Base-by-base conservation (phyloP, 176 grass and related monocot genomes). In the Elymus sibiricus region DNA sequence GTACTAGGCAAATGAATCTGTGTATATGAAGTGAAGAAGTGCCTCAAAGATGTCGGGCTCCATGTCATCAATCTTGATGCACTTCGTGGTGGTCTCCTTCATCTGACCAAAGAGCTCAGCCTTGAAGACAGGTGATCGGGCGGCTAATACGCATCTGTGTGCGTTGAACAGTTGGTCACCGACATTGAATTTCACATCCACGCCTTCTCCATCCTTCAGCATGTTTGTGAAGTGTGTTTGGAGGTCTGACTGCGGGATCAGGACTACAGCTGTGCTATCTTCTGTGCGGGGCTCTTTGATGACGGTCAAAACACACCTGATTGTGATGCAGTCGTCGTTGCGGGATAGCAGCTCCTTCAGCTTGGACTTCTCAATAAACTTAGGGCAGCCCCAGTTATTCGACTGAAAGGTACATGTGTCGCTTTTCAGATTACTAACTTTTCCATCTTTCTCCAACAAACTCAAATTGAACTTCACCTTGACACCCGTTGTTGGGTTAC, bases 401-500 rank as follows among this genome's bases (percentile, higher is more conserved):
- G 27, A 3, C 64, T 19, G 27, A 66, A 66, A 67, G 64, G 7
- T 68, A 5, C 22, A 8, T 68, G 65, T 5, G 0, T 1, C 1
- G 65, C 32, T 22, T 0, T 4, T 0, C 34, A 64, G 25, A 14
- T 28, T 64, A 14, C 0, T 28, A 70, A 13, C 10, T 70, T n/a
- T 39, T 13, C 35, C 67, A 40, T 71, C 11, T 71, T 42, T 70
- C 68, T 24, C 68, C 21, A 40, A 1, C n/a, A 71, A 24, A 14
- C 68, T 3, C 0, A 71, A 24, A 13, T 21, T 40, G 11, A 0
- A 42, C 37, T 25, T 42, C 1, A 25, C 21, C 21, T 42, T 42
- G 0, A 4, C 68, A 6, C 0, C 11, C 0, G 11, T 40, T 24
- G 37, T 24, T 55, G 49, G 0, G 0, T 4, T 16, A n/a, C 67